These are phyloP conservation scores for Chrysosporium queenslandicum DNA, from an alignment of 2,329 filamentous ascomycete genomes.

Conservation along the genomic window DNA sequence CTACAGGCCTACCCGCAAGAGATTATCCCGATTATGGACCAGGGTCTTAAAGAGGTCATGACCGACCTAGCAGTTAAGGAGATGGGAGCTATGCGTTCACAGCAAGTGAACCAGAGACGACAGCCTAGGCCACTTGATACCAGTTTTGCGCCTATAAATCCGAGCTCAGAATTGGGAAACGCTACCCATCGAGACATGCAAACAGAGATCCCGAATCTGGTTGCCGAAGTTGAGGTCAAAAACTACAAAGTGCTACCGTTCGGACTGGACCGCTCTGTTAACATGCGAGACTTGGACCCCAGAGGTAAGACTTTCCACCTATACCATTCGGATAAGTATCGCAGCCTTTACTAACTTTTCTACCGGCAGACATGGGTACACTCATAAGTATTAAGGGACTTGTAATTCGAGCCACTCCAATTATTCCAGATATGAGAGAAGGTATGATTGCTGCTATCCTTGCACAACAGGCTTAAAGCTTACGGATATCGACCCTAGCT, in stretches of 20 bases:
- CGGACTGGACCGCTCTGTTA: conserved; percentile 75
- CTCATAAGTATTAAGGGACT: conserved; percentile 90
- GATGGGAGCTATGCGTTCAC: conserved; percentile 57
- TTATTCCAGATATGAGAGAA: conserved; percentile 98
- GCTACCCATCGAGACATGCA: conserved; percentile 27
- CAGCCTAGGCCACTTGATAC: conserved; percentile 40
- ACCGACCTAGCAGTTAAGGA: conserved; percentile 76
- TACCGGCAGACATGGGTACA: conserved; percentile 71
- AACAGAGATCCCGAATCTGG: conserved; percentile 54
- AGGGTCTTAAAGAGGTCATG: conserved; percentile 86
- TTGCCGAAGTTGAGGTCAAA: conserved; percentile 66
- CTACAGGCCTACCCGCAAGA: conserved; percentile 89
- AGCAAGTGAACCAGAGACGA: conserved; percentile 37
- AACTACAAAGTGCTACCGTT: conserved; percentile 83
- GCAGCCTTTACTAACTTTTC: conserved; percentile 26
- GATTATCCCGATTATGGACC: conserved; percentile 94
- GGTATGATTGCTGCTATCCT: conserved; percentile 29
- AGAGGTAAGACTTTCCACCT: conserved; percentile 42
- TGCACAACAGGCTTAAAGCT: conserved; percentile 8
- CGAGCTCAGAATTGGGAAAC: conserved; percentile 65
- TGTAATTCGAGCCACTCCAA: conserved; percentile 87
- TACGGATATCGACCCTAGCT: conserved; percentile 39
- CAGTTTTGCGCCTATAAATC: conserved; percentile 67
- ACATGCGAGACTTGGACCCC: conserved; percentile 88
- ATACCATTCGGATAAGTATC: too few relatives aligned